These are phyloP conservation scores for Sporisorium reilianum DNA, from an alignment of 1,284 basidiomycete genomes.

Conservation along the genomic window DNA sequence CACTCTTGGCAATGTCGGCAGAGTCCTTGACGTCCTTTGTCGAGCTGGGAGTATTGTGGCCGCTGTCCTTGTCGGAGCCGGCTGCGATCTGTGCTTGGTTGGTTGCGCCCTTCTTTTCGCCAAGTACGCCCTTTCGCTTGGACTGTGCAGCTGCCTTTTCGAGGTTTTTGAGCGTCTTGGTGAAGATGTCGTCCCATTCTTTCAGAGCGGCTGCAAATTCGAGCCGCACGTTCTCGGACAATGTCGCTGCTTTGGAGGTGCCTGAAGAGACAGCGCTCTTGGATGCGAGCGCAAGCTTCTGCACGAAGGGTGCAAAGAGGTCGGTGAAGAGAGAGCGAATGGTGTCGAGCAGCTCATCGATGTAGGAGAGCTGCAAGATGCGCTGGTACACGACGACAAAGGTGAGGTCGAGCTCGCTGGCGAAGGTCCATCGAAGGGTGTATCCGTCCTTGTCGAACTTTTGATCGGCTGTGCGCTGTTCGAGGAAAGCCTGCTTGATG, in stretches of 20 bases:
- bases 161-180: conserved; percentile 79
- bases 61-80: conserved; percentile 46
- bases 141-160: conserved; percentile 78
- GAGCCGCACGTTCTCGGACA: conserved; percentile 54
- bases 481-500: conserved; percentile 64
- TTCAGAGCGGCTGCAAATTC: conserved; percentile 80
- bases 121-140: conserved; percentile 50
- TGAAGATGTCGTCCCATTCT: conserved; percentile 85
- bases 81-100: conserved; percentile 31
- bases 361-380: conserved; percentile 92
- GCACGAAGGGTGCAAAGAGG: conserved; percentile 56
- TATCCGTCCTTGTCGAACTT: conserved; percentile 64
- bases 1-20: conserved; percentile 90
- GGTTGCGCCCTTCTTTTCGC: conserved; percentile 42
- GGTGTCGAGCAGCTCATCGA: conserved; percentile 78
- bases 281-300: conserved; percentile 75
- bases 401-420: conserved; percentile 64
- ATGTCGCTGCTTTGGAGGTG: conserved; percentile 72
- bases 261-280: conserved; percentile 83
- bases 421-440: conserved; percentile 63
- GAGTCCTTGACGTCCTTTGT: conserved; percentile 75
- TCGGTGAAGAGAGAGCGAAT: conserved; percentile 59
- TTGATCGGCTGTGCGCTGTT: conserved; percentile 59
- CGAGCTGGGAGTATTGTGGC: conserved; percentile 44
- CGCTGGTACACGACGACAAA: conserved; percentile 83